Conservation (phyloP, 2,329 filamentous ascomycete species). For the Bisporella sp. region DNA sequence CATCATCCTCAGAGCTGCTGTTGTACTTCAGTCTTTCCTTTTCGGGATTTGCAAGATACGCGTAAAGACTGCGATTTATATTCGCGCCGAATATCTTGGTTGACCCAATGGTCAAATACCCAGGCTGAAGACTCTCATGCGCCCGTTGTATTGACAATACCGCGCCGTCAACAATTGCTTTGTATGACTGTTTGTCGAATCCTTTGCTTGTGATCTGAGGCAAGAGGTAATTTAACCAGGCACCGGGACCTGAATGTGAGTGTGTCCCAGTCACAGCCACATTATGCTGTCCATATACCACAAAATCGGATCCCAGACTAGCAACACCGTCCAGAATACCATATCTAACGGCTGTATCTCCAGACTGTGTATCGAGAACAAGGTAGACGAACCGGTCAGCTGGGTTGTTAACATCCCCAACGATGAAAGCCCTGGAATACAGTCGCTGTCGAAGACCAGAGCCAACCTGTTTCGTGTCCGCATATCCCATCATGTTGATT, state of each 20-base stretch:
- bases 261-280: slow-evolving; percentile 89
- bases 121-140: slow-evolving; percentile 60
- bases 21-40: slow-evolving; percentile 66
- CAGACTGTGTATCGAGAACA: slow-evolving; percentile 79
- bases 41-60: slow-evolving; percentile 80
- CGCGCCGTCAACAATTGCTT: slow-evolving; percentile 81
- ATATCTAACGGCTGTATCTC: slow-evolving; percentile 80
- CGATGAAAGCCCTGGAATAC: slow-evolving; percentile 83
- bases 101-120: slow-evolving; percentile 63
- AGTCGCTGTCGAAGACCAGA: slow-evolving; percentile 80
- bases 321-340: slow-evolving; percentile 75
- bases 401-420: slow-evolving; percentile 60
- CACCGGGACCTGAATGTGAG: slow-evolving; percentile 84
- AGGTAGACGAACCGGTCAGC: slow-evolving; percentile 77
- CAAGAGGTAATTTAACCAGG: slow-evolving; percentile 90
- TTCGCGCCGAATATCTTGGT: slow-evolving; percentile 69
- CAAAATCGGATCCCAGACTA: slow-evolving; percentile 63
- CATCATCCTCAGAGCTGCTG: slow-evolving; percentile 42
- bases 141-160: slow-evolving; percentile 75
- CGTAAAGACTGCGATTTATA: slow-evolving; percentile 81
- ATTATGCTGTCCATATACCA: slow-evolving; percentile 71
- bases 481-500: slow-evolving; percentile 88
- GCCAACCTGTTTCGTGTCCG: slow-evolving; percentile 74
- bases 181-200: slow-evolving; percentile 80
- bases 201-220: slow-evolving; percentile 86